Base-by-base conservation (phyloP, 108 stramenopile genomes). In the Cylindrotheca closterium region DNA sequence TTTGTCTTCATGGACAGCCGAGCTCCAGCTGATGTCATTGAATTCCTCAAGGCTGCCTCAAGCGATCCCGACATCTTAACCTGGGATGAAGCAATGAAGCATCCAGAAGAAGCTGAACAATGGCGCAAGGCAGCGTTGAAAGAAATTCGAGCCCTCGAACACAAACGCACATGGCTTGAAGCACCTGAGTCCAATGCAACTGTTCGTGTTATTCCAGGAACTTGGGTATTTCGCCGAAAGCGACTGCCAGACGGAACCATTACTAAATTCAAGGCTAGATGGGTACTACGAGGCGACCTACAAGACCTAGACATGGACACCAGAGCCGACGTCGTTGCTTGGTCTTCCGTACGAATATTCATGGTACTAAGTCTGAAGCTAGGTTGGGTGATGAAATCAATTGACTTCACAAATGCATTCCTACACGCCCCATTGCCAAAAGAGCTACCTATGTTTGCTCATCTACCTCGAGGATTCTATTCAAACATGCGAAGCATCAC, bases 241-340 rank as follows among this genome's bases (percentile, higher is more conserved):
- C 52, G 75, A 18, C 73, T 47, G 0, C 80, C 80, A 1, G 54
- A 57, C 65, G 80, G 80, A 0, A 0, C 22, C 0, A 49, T 83
- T 2, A 58, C 56, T 1, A 83, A 83, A 28, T 60, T 81, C 48
- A n/a, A n/a, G n/a, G n/a, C n/a, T n/a, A n/a, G n/a, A n/a, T n/a
- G n/a, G n/a, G n/a, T n/a, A n/a, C n/a, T 83, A 86, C 29, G 83
- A 86, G 42, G n/a, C n/a, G n/a, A n/a, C n/a, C n/a, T n/a, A n/a
- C n/a, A 78, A n/a, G n/a, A n/a, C n/a, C n/a, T n/a, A n/a, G n/a
- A n/a, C n/a, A n/a, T n/a, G n/a, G n/a, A n/a, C n/a, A 86, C 0
- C 73, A 71, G 21, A 81, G 84, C 80, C 83, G 83, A 32, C 81
- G 71, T 4, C 0, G 85, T n/a, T n/a, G n/a, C n/a, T n/a, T n/a